Percentiles rank a stretch among this genome's conserved stretches.
Evolutionary conservation across 371 early-diverging fungal species (phyloP).

Genomic region (Mucor plumbeus): DNA sequence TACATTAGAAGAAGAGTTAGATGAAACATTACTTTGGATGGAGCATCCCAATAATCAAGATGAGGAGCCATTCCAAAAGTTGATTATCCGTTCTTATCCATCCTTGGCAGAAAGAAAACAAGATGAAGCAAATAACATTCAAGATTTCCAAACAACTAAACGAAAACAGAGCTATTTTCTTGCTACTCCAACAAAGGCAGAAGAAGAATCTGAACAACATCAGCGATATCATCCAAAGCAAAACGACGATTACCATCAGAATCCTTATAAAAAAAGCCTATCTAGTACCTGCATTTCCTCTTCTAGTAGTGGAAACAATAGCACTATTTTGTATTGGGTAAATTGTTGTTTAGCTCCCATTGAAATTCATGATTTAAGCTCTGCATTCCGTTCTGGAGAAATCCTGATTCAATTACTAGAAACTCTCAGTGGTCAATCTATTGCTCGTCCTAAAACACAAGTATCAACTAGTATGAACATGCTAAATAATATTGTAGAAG

Average conservation of each 20-base stretch:
- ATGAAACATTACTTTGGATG: slow-evolving; percentile 20
- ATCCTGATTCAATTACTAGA: background rate
- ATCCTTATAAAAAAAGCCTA: background rate
- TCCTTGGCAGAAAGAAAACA: background rate
- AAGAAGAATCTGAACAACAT: background rate
- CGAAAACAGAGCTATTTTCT: background rate
- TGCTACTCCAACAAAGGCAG: background rate
- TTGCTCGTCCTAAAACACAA: background rate
- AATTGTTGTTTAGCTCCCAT: background rate
- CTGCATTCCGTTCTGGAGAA: background rate
- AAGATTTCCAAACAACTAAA: background rate
- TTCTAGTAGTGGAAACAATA: background rate
- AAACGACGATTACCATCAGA: background rate
- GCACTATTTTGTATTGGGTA: background rate
- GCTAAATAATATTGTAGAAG: background rate
- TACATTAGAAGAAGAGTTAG: slow-evolving; percentile 1
- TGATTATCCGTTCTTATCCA: background rate
- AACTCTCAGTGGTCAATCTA: background rate
- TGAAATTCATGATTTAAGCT: background rate
- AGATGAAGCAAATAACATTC: background rate
- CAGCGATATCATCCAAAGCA: background rate
- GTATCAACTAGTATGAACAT: background rate
- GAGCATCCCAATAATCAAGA: slow-evolving; percentile 10
- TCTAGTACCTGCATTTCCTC: background rate
- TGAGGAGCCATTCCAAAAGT: background rate